phyloP scores from a whole-genome alignment of 805 yeast species.

The Zygoascus ofunaensis region DNA sequence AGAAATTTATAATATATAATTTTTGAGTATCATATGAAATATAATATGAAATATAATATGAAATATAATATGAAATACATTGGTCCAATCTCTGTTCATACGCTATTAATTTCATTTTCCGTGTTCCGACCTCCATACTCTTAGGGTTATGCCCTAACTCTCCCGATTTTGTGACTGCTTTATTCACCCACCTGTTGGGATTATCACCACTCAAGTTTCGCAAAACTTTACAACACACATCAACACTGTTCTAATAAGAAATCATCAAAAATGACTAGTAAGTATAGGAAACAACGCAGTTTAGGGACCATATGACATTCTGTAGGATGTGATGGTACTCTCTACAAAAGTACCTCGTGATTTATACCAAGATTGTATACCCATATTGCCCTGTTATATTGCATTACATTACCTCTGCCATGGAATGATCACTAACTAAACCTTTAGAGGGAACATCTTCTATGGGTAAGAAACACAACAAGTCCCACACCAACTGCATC shows the following conservation, averaged over 20 bases:
- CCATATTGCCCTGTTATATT: too few species aligned
- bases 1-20: too few species aligned
- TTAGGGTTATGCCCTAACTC: constrained; percentile 1
- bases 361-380: too few species aligned
- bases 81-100: too few species aligned
- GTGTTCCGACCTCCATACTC: too few species aligned
- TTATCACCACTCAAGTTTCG: background rate
- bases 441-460: constrained; percentile 90
- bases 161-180: background rate
- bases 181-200: background rate
- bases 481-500: constrained; percentile 97
- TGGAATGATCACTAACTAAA: background rate
- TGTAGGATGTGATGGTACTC: too few species aligned
- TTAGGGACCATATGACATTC: background rate
- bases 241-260: constrained; percentile 3
- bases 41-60: too few species aligned
- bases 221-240: background rate
- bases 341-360: too few species aligned
- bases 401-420: too few species aligned
- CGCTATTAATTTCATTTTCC: too few species aligned
- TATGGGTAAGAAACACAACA: constrained; percentile 99
- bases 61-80: too few species aligned
- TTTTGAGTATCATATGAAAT: too few species aligned
- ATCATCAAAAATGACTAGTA: constrained; percentile 20
- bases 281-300: constrained; percentile 11